These are phyloP conservation scores for Leucosporidium creatinivorum DNA, from an alignment of 768 basidiomycete genomes.

Conservation along the genomic window DNA sequence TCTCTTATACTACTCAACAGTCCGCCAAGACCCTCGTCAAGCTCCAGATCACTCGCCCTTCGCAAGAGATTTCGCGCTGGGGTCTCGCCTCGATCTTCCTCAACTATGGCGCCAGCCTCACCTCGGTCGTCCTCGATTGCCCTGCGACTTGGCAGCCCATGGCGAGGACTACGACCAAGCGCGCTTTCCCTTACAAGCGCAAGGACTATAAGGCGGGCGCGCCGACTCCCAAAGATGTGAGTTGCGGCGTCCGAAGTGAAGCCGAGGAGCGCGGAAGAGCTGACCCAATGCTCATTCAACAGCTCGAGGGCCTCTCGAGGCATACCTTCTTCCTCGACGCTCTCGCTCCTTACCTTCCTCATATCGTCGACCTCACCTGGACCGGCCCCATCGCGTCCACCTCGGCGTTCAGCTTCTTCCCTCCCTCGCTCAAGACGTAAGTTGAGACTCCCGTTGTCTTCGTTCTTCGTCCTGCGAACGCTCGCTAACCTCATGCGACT, in stretches of 20 bases:
- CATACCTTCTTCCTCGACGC: conserved; percentile 14
- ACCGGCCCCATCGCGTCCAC: conserved; percentile 15
- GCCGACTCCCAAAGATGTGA: not conserved
- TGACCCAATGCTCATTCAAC: not conserved
- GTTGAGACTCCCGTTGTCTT: not conserved
- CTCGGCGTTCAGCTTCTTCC: conserved; percentile 13
- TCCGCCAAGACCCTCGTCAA: conserved; percentile 7
- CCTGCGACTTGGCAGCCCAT: conserved; percentile 6
- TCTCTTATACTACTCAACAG: not conserved
- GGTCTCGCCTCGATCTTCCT: conserved; percentile 10
- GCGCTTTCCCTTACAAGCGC: conserved; percentile 3
- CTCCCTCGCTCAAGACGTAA: conserved; percentile 14
- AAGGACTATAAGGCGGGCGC: conserved; percentile 19
- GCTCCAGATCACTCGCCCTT: not conserved
- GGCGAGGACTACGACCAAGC: not conserved
- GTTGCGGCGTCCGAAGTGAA: not conserved
- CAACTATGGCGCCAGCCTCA: conserved; percentile 16
- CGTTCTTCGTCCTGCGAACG: no score
- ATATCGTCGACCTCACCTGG: conserved; percentile 10
- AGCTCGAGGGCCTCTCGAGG: not conserved
- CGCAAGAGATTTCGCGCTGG: conserved; percentile 1
- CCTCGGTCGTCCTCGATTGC: conserved; percentile 7
- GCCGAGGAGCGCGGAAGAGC: not conserved
- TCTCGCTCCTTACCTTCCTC: conserved; percentile 14
- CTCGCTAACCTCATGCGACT: no score